Base-by-base conservation (phyloP, 2,329 filamentous ascomycete species). In the Simplicillium sp. region DNA sequence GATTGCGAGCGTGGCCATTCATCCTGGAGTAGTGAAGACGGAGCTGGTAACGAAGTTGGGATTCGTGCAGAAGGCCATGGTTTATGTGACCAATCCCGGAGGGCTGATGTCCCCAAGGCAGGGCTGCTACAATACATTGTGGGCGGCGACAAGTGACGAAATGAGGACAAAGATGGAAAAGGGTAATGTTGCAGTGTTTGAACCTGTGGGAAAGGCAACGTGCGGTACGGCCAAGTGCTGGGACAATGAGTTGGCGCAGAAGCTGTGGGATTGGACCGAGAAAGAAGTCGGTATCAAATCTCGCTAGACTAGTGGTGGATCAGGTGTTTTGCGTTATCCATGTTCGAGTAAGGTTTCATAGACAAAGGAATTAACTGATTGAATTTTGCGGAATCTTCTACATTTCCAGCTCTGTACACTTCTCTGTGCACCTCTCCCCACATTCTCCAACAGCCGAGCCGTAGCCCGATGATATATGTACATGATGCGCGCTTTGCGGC, bases 1-100 rank as follows among this genome's bases (percentile, higher is more conserved):
- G 14, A 56, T 71, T 2, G 60, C 57, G 16, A 61, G 62, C 16
- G 59, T 74, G 9, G 61, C 66, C 0, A 49, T 76, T 1, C 72
- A 76, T 41, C 72, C 72, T 0, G 72, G 72, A 2, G 52, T 64
- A 6, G 54, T 62, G 3, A 42, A 46, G 12, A 64, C 61, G 3
- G 47, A 46, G 17, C 47, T 61, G 17, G 45, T 52, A 15, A 50
- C 46, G 4, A 42, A 45, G 13, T 36, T 57, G 43, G 35, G 45
- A 3, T 50, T 50, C 5, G 51, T 48, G 48, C 48, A 52, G 31
- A 46, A 49, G 16, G 44, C 53, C 44, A 34, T 56, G 29, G 50
- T 56, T 31, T 48, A 51, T 16, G 6, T n/a, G n/a, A n/a, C n/a
- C n/a, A n/a, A n/a, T n/a, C n/a, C n/a, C n/a, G 37, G 17, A 13